Conservation (phyloP, 1,284 basidiomycete genomes). For the Leccinum insolens region DNA sequence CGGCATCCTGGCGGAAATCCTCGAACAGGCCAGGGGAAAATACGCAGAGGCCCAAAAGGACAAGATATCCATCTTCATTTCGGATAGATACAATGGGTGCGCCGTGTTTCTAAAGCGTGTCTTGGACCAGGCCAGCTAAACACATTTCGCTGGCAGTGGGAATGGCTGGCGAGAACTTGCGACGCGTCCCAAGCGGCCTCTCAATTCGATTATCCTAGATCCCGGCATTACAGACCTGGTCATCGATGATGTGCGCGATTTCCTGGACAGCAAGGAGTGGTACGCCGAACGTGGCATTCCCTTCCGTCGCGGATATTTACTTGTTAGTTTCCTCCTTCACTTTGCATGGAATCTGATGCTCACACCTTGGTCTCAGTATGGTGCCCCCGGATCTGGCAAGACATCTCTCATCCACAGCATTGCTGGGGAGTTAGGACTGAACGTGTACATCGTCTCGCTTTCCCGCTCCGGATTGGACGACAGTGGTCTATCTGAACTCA, state of each 20-base stretch:
- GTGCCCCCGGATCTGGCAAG: slow-evolving; percentile 76
- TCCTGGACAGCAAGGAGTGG: slow-evolving; percentile 67
- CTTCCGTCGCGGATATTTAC: slow-evolving; percentile 71
- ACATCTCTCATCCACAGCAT: slow-evolving; percentile 75
- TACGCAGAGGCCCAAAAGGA: slow-evolving; percentile 56
- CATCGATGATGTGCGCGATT: slow-evolving; percentile 67
- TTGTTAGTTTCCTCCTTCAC: slow-evolving; percentile 39
- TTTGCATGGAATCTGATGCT: slow-evolving; percentile 1
- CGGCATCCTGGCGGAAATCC: slow-evolving; percentile 48
- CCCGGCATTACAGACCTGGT: slow-evolving; percentile 65
- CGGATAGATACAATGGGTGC: slow-evolving; percentile 48
- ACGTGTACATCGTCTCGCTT: slow-evolving; percentile 78
- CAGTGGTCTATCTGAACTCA: slow-evolving; percentile 56
- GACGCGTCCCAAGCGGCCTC: slow-evolving; percentile 61
- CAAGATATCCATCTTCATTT: slow-evolving; percentile 58
- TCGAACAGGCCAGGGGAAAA: slow-evolving; percentile 57
- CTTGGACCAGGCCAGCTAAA: not conserved
- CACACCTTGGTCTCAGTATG: slow-evolving; percentile 47
- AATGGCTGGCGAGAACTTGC: slow-evolving; percentile 56
- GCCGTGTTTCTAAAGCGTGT: slow-evolving; percentile 2
- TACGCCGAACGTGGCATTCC: slow-evolving; percentile 70
- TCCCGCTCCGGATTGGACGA: slow-evolving; percentile 75
- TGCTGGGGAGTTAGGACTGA: slow-evolving; percentile 73
- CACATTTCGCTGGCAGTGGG: slow-evolving; percentile 7
- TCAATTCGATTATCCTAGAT: slow-evolving; percentile 69